Percentiles rank a stretch among this genome's conserved stretches.
Conservation (phyloP, 2,329 filamentous ascomycete genomes). For the Penicillium sp. region DNA sequence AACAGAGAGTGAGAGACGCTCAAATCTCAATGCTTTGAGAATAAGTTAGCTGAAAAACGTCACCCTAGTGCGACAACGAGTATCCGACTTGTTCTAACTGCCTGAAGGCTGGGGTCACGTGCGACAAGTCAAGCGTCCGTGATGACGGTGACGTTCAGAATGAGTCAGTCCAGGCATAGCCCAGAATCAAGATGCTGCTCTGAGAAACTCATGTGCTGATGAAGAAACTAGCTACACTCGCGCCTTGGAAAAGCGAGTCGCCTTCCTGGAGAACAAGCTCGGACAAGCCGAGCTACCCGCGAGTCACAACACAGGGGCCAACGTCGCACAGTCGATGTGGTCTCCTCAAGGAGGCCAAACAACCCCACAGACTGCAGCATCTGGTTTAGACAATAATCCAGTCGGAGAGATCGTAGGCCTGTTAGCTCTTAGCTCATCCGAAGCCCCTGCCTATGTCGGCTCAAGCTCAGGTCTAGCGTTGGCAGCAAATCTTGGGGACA, state of each 20-base stretch:
- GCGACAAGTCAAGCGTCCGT: constrained; percentile 49
- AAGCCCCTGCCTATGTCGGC: constrained; percentile 55
- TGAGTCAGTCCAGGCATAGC: constrained; percentile 32
- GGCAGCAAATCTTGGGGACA: constrained; percentile 56
- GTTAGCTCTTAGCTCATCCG: constrained; percentile 50
- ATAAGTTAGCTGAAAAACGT: neutral
- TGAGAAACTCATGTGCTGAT: neutral
- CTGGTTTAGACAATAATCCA: constrained; percentile 40
- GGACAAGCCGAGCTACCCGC: constrained; percentile 21
- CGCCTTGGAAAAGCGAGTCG: constrained; percentile 48
- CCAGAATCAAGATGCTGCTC: neutral
- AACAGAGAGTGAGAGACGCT: constrained; percentile 46
- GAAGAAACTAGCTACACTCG: constrained; percentile 45
- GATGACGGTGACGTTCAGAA: constrained; percentile 43
- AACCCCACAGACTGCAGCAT: constrained; percentile 22
- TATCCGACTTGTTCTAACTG: constrained; percentile 53
- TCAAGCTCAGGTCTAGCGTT: constrained; percentile 55
- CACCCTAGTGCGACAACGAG: constrained; percentile 49
- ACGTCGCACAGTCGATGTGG: constrained; percentile 27
- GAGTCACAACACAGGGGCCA: constrained; percentile 19
- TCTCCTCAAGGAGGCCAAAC: constrained; percentile 29
- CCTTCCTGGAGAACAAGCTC: constrained; percentile 46
- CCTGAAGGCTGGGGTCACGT: constrained; percentile 46
- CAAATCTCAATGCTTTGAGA: neutral
- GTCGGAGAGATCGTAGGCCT: constrained; percentile 55